These are phyloP conservation scores for Saccharomyces hybrid DNA, from an alignment of 1,139 yeast genomes.

Conservation along the genomic window DNA sequence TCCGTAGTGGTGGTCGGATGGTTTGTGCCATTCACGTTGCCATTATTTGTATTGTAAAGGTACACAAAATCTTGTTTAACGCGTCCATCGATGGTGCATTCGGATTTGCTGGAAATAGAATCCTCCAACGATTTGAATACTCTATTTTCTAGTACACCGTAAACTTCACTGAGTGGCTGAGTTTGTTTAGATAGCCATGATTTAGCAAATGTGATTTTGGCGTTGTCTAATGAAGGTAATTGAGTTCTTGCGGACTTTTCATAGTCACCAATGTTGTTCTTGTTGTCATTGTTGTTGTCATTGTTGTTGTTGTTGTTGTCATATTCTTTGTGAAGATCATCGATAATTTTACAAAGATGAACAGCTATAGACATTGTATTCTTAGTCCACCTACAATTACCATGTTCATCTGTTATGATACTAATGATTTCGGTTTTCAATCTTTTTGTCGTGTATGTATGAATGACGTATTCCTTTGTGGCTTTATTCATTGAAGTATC, in stretches of 20 bases:
- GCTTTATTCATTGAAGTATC: slow-evolving; percentile 29
- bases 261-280: neutral
- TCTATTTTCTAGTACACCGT: slow-evolving; percentile 67
- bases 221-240: slow-evolving; percentile 21
- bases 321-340: slow-evolving; percentile 25
- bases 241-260: slow-evolving; percentile 4
- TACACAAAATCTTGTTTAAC: slow-evolving; percentile 32
- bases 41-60: slow-evolving; percentile 17
- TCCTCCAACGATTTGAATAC: slow-evolving; percentile 40
- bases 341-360: slow-evolving; percentile 49
- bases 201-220: slow-evolving; percentile 53
- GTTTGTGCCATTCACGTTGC: slow-evolving; percentile 2
- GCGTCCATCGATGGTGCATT: slow-evolving; percentile 30
- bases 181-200: slow-evolving; percentile 82
- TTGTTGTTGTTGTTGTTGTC: neutral
- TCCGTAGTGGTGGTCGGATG: slow-evolving; percentile 1
- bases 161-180: slow-evolving; percentile 75
- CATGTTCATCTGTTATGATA: slow-evolving; percentile 77
- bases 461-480: slow-evolving; percentile 25
- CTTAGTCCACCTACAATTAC: slow-evolving; percentile 85
- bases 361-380: slow-evolving; percentile 67
- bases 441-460: slow-evolving; percentile 26
- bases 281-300: no score
- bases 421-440: slow-evolving; percentile 60
- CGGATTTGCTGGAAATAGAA: slow-evolving; percentile 23